These are phyloP conservation scores for Nannochloropsis gaditana DNA, from an alignment of 108 stramenopile genomes.

Conservation along the genomic window DNA sequence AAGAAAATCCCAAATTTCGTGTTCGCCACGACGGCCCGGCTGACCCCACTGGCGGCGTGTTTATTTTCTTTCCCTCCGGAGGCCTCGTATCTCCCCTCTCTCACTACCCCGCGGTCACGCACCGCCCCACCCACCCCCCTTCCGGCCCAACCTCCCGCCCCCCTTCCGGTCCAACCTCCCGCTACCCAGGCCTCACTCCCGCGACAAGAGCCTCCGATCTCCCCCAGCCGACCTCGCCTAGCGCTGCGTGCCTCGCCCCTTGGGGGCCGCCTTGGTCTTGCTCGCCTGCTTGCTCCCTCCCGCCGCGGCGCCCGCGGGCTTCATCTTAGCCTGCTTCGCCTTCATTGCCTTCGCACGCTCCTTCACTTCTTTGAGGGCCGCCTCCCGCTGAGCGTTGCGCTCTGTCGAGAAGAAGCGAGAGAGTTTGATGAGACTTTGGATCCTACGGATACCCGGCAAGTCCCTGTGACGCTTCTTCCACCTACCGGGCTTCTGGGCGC, in stretches of 20 bases:
- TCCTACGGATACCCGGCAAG: neutral
- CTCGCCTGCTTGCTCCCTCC: slow-evolving; percentile 33
- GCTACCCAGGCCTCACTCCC: no score
- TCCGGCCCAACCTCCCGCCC: no score
- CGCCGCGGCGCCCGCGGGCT: neutral
- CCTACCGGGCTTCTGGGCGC: slow-evolving; percentile 44
- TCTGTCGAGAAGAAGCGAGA: neutral
- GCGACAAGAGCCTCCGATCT: no score
- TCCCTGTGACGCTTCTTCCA: neutral
- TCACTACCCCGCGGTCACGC: no score
- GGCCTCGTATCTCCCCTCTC: no score
- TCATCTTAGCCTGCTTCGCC: slow-evolving; percentile 46
- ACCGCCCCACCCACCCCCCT: no score
- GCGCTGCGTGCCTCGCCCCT: neutral
- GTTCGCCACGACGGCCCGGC: no score
- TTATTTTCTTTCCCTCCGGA: no score
- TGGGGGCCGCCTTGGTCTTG: slow-evolving; percentile 14
- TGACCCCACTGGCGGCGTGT: no score
- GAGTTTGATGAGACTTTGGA: neutral
- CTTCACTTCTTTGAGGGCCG: slow-evolving; percentile 48
- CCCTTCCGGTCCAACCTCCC: no score
- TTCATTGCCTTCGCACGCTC: slow-evolving; percentile 33
- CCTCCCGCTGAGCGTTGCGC: slow-evolving; percentile 49
- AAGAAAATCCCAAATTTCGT: no score
- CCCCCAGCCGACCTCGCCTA: neutral